A percentile compares a stretch with the other conserved stretches of the same genome.
phyloP scores from a whole-genome alignment of 2,329 filamentous ascomycete genomes.

The Raffaelea albimanens region DNA sequence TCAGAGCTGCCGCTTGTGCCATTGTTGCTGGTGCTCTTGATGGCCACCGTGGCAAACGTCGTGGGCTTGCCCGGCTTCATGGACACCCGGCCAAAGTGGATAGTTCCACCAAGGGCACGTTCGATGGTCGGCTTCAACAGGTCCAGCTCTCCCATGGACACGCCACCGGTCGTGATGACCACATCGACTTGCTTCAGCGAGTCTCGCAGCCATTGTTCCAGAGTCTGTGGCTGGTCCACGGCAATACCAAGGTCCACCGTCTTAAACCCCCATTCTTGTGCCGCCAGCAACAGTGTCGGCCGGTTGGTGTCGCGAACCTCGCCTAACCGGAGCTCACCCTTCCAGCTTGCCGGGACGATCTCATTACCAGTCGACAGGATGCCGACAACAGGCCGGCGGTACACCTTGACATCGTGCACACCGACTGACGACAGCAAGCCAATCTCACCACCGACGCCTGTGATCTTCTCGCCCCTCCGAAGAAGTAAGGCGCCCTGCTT shows the following conservation, averaged over 20 bases:
- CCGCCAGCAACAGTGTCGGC: constrained; percentile 73
- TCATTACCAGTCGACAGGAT: constrained; percentile 93
- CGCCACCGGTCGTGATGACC: constrained; percentile 85
- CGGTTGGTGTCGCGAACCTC: constrained; percentile 93
- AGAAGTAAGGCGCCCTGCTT: constrained; percentile 60
- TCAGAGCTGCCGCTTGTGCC: not conserved
- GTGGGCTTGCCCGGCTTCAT: constrained; percentile 99
- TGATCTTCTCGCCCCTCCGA: constrained; percentile 69
- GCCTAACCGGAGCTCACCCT: constrained; percentile 57
- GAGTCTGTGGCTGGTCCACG: constrained; percentile 58
- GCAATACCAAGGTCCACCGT: constrained; percentile 82
- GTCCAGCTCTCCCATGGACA: constrained; percentile 96
- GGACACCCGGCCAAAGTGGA: constrained; percentile 89
- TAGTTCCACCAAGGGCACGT: constrained; percentile 76
- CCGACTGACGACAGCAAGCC: constrained; percentile 84
- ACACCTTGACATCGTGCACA: constrained; percentile 59
- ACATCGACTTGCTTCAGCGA: constrained; percentile 69
- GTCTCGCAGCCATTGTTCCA: constrained; percentile 69
- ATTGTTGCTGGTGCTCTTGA: constrained; percentile 28
- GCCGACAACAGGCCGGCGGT: constrained; percentile 68
- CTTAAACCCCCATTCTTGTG: constrained; percentile 64
- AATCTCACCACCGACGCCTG: constrained; percentile 80
- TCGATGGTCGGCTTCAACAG: constrained; percentile 95
- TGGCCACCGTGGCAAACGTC: constrained; percentile 83
- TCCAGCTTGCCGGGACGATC: constrained; percentile 54